Percentiles rank a stretch among this genome's conserved stretches.
phyloP scores from a whole-genome alignment of 495 filamentous ascomycete genomes.

The Lepraria neglecta region DNA sequence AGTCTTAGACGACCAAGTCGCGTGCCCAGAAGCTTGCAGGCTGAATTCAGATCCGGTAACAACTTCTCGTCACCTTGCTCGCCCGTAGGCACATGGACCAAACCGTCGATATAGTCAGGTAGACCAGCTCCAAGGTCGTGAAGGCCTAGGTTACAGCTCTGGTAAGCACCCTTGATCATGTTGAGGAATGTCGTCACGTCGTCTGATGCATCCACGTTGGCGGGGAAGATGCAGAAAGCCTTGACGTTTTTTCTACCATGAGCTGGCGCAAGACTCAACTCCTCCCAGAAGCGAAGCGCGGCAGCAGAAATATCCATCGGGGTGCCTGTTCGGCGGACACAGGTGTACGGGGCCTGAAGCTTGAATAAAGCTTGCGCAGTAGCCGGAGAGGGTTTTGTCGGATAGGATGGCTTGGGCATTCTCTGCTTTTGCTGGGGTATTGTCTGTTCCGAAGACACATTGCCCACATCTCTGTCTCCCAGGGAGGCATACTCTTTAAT shows the following conservation, averaged over 20 bases:
- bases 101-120: slow-evolving; percentile 49
- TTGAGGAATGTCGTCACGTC: slow-evolving; percentile 64
- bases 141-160: slow-evolving; percentile 68
- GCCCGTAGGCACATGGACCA: slow-evolving; percentile 37
- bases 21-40: slow-evolving; percentile 28
- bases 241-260: slow-evolving; percentile 73
- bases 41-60: slow-evolving; percentile 37
- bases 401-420: neutral
- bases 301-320: slow-evolving; percentile 72
- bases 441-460: neutral
- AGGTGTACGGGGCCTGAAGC: slow-evolving; percentile 14
- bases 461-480: neutral
- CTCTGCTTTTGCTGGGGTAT: neutral
- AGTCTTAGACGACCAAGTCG: slow-evolving; percentile 6
- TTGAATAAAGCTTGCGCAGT: slow-evolving; percentile 12
- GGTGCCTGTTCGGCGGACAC: slow-evolving; percentile 46
- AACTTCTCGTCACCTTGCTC: slow-evolving; percentile 9
- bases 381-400: neutral
- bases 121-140: slow-evolving; percentile 54
- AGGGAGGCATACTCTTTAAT: slow-evolving; percentile 6
- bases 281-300: slow-evolving; percentile 84
- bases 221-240: slow-evolving; percentile 73
- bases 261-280: slow-evolving; percentile 71
- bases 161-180: slow-evolving; percentile 65
- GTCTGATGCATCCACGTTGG: slow-evolving; percentile 48